A percentile compares a stretch with the other conserved stretches of the same genome.
phyloP scores from a whole-genome alignment of 345 rosid genomes.

The Sapria himalayana region DNA sequence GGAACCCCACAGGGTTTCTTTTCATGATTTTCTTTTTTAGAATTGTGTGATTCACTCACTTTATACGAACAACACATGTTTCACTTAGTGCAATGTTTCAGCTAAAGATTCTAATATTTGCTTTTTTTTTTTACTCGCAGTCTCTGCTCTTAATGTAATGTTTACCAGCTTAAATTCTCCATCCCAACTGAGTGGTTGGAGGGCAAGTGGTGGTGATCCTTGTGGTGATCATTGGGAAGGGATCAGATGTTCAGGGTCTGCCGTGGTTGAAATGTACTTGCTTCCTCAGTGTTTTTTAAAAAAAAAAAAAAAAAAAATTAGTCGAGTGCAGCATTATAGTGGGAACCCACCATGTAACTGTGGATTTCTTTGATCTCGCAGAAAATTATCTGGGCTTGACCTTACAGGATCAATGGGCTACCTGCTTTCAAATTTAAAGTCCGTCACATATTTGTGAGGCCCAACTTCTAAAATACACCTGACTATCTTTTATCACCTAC shows the following conservation, averaged over 20 bases:
- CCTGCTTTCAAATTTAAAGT: slow-evolving; percentile 59
- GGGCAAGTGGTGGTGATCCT: slow-evolving; percentile 65
- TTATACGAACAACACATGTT: not conserved
- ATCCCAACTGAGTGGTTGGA: slow-evolving; percentile 50
- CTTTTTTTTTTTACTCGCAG: slow-evolving; percentile 18
- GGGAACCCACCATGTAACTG: too few relatives aligned
- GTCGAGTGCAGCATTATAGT: too few relatives aligned
- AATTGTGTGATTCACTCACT: not conserved
- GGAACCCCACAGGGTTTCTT: too few relatives aligned
- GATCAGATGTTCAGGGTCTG: slow-evolving; percentile 58
- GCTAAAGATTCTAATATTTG: slow-evolving; percentile 8
- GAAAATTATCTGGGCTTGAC: slow-evolving; percentile 50
- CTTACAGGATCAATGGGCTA: slow-evolving; percentile 73
- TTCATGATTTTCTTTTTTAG: not conserved
- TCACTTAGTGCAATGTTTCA: not conserved
- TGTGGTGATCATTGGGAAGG: slow-evolving; percentile 84
- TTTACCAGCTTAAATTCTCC: slow-evolving; percentile 69
- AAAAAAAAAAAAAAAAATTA: too few relatives aligned
- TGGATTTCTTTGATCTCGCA: slow-evolving; percentile 18
- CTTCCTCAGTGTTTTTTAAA: not conserved
- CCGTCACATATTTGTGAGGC: slow-evolving; percentile 63
- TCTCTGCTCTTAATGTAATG: slow-evolving; percentile 66
- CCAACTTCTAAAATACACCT: slow-evolving; percentile 3
- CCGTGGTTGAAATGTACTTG: slow-evolving; percentile 54
- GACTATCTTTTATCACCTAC: slow-evolving; percentile 4